Evolutionary conservation across 768 basidiomycete species (phyloP).

Genomic region (Rhizopogon vulgaris): DNA sequence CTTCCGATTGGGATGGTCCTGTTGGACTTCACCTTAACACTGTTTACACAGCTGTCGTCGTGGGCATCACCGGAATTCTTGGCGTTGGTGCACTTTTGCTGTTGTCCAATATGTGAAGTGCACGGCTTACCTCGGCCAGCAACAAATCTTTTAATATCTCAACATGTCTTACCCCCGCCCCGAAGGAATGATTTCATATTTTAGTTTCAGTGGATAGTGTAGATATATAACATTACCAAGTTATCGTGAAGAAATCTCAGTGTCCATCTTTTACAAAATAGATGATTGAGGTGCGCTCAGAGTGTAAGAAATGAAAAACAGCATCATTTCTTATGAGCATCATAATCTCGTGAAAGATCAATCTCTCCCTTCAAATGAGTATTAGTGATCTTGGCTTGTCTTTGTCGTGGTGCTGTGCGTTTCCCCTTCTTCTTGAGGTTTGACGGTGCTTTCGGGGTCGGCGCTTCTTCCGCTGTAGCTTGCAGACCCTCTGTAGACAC

Average conservation of each 20-base stretch:
- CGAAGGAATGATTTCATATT: too few relatives aligned
- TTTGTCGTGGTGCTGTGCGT: conserved; percentile 63
- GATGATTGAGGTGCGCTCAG: too few relatives aligned
- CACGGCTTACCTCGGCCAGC: not conserved
- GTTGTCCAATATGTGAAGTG: conserved; percentile 45
- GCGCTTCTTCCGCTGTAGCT: conserved; percentile 62
- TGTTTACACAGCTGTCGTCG: conserved; percentile 37
- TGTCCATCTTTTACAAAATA: too few relatives aligned
- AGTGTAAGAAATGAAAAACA: too few relatives aligned
- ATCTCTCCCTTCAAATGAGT: conserved; percentile 82
- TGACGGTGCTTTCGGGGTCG: conserved; percentile 46
- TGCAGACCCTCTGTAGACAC: conserved; percentile 64
- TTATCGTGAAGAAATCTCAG: too few relatives aligned
- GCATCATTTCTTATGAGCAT: conserved; percentile 12
- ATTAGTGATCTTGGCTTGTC: conserved; percentile 82
- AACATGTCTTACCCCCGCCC: too few relatives aligned
- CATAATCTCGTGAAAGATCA: conserved; percentile 75
- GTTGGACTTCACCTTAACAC: conserved; percentile 39
- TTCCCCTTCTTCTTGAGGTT: conserved; percentile 78
- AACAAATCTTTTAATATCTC: not conserved
- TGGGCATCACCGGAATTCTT: conserved; percentile 39
- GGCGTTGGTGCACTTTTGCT: conserved; percentile 43
- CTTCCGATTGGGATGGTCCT: conserved; percentile 58
- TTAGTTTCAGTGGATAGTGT: too few relatives aligned
- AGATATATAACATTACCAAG: too few relatives aligned